Base-by-base conservation (phyloP, 1,284 basidiomycete genomes). In the Sporisorium scitamineum region DNA sequence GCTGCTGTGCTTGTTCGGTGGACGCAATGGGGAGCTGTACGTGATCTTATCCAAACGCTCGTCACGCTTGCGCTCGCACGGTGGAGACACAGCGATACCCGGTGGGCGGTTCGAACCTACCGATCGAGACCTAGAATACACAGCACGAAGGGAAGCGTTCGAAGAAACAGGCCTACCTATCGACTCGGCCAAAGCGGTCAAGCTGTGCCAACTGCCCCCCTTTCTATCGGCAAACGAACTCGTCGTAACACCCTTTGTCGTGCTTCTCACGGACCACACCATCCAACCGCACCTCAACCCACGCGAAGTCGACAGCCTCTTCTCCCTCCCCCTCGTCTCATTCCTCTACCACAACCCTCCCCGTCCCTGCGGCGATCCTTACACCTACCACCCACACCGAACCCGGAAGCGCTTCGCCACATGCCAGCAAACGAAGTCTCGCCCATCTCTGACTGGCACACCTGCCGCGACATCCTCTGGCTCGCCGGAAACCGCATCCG, bases 91-190 rank as follows among this genome's bases (percentile, higher is more conserved):
- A 0, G 83, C 83, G 24, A 77, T 84, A 6, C 83, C 83, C 0
- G 83, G 83, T 14, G 83, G 83, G 0, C 39, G 83, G 24, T 84
- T 79, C 48, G 83, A 84, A 62, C 61, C 75, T 0, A 68, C 62
- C 13, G 83, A 84, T 66, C 45, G 32, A 2, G 70, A 75, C 27
- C 58, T 84, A 7, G 82, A 84, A 54, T 71, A 58, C 18, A 84
- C 82, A 4, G 83, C 83, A 2, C 55, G 73, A 8, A 39, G 84
- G 18, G 84, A 85, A 51, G 76, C 82, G 6, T 61, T 60, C 27
- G 84, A 85, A 61, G 82, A 86, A 73, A 82, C 78, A 0, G 85
- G 85, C 5, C 55, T 86, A 2, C 61, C 64, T 2, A 75, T 84
- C 31, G 64, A 78, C 54, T 27, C 68, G 1, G 37, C 47, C 2